Conservation (phyloP, 495 filamentous ascomycete genomes). For the Aspergillus leporis region DNA sequence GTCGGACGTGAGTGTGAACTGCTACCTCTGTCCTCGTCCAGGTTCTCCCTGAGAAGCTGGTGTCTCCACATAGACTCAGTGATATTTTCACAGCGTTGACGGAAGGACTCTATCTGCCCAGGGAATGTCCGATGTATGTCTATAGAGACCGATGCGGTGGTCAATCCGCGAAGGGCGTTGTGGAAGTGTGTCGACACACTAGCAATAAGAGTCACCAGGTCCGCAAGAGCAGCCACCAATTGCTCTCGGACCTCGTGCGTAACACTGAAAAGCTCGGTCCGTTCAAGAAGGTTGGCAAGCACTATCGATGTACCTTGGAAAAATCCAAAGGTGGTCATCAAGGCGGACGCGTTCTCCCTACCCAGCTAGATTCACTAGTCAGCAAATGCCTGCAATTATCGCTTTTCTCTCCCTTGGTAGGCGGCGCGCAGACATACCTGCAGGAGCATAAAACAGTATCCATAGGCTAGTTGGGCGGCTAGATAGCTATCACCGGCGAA, state of each 20-base stretch:
- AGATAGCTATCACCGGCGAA: slow-evolving; percentile 39
- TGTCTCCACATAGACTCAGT: slow-evolving; percentile 40
- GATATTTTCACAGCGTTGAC: slow-evolving; percentile 32
- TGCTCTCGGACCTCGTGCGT: slow-evolving; percentile 41
- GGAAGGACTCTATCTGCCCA: slow-evolving; percentile 32
- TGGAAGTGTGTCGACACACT: slow-evolving; percentile 37
- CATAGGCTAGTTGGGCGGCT: slow-evolving; percentile 38
- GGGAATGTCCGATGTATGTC: slow-evolving; percentile 37
- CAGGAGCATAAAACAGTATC: slow-evolving; percentile 35
- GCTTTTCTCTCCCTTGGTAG: no score
- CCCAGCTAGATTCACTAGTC: slow-evolving; percentile 25
- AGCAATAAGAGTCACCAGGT: slow-evolving; percentile 37
- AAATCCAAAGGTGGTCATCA: slow-evolving; percentile 40
- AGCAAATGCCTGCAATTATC: no score
- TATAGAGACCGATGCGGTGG: slow-evolving; percentile 27
- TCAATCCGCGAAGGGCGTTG: slow-evolving; percentile 26
- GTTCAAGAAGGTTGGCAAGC: slow-evolving; percentile 38
- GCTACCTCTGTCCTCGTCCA: slow-evolving; percentile 27
- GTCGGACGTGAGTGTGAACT: no score
- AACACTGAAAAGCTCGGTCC: slow-evolving; percentile 36
- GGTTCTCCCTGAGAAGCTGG: slow-evolving; percentile 28
- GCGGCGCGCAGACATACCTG: slow-evolving; percentile 32
- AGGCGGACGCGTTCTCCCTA: slow-evolving; percentile 33
- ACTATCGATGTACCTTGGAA: slow-evolving; percentile 37
- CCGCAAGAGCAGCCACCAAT: slow-evolving; percentile 35